These are phyloP conservation scores for Botrytis hyacinthi DNA, from an alignment of 2,329 filamentous ascomycete species.

Conservation along the genomic window DNA sequence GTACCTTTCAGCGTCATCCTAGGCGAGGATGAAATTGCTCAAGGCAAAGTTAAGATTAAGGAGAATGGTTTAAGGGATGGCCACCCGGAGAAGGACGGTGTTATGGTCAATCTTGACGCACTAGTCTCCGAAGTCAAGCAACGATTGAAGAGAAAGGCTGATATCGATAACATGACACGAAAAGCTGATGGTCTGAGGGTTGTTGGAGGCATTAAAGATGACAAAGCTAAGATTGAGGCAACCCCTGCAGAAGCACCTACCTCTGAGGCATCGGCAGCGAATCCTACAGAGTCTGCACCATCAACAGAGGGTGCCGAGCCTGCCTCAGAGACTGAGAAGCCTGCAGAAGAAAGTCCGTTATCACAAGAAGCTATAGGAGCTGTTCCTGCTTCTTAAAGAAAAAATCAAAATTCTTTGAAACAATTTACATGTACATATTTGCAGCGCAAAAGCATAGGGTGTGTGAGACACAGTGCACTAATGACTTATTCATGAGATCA, in stretches of 20 bases:
- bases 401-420: not conserved
- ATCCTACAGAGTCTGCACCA: slow-evolving; percentile 2
- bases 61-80: slow-evolving; percentile 74
- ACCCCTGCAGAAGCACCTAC: slow-evolving; percentile 24
- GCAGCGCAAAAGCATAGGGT: not conserved
- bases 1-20: slow-evolving; percentile 87
- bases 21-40: slow-evolving; percentile 82
- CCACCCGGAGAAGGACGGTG: slow-evolving; percentile 87
- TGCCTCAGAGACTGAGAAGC: slow-evolving; percentile 1
- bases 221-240: slow-evolving; percentile 23
- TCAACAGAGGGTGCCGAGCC: slow-evolving; percentile 1
- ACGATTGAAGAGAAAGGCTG: slow-evolving; percentile 43
- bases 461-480: slow-evolving; percentile 3
- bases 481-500: slow-evolving; percentile 6
- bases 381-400: slow-evolving; percentile 32
- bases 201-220: slow-evolving; percentile 34
- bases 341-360: slow-evolving; percentile 18
- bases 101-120: slow-evolving; percentile 64
- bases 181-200: slow-evolving; percentile 37
- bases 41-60: slow-evolving; percentile 86
- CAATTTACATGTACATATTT: slow-evolving; percentile 18
- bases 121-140: slow-evolving; percentile 63
- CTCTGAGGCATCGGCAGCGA: not conserved
- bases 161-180: slow-evolving; percentile 34
- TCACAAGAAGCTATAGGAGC: slow-evolving; percentile 31